Conservation (phyloP, 164 flowering plant species). For the Kingdonia uniflora region DNA sequence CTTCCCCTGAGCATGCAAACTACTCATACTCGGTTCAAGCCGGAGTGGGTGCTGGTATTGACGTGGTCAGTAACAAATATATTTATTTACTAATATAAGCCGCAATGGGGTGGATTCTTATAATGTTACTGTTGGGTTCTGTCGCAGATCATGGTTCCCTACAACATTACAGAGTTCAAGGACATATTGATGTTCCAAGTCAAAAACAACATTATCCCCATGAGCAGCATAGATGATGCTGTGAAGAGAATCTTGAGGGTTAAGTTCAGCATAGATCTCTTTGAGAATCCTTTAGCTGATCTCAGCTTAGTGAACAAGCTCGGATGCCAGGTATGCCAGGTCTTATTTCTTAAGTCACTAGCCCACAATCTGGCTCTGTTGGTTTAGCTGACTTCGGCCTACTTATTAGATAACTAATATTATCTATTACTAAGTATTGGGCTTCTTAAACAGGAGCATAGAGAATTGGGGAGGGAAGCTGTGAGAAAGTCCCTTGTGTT, state of each 20-base stretch:
- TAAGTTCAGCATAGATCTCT: conserved; percentile 15
- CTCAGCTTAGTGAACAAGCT: conserved; percentile 9
- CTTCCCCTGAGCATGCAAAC: not conserved
- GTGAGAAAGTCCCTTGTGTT: conserved; percentile 7
- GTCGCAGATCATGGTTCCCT: conserved; percentile 12
- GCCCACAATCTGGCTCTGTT: not conserved
- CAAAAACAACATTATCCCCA: conserved; percentile 5
- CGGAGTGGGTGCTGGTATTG: not conserved
- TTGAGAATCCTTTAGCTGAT: conserved; percentile 15
- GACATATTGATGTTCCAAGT: conserved; percentile 4
- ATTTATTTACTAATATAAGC: not conserved
- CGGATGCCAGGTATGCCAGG: conserved; percentile 18
- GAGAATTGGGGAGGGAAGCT: conserved; percentile 7
- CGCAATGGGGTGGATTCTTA: no score
- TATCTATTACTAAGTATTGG: no score
- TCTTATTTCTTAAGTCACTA: not conserved
- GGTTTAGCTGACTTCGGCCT: no score
- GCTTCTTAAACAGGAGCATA: not conserved
- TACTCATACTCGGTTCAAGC: not conserved
- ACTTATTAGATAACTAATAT: no score
- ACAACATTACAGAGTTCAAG: conserved; percentile 4
- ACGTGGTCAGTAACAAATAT: conserved; percentile 1
- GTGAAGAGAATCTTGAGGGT: conserved; percentile 12
- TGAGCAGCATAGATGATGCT: conserved; percentile 13
- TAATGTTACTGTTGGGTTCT: not conserved